Conservation (phyloP, 2,329 filamentous ascomycete genomes). For the Fusarium pseudoanthophilum region DNA sequence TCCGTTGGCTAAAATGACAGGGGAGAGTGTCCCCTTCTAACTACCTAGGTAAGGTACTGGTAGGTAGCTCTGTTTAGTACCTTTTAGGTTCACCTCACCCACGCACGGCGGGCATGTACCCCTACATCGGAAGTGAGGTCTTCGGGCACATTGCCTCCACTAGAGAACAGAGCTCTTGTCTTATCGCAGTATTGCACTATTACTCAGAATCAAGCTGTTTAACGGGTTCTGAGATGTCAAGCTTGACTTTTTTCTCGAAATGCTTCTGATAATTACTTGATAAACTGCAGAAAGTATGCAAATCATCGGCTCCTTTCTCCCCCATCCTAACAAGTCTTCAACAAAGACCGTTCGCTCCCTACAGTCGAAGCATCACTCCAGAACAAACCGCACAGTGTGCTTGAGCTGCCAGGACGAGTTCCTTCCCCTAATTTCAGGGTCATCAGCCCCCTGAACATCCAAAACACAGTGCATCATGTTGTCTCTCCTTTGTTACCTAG, state of each 20-base stretch:
- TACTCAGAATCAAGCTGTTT: not conserved
- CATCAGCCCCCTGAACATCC: not conserved
- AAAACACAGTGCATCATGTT: slow-evolving; percentile 27
- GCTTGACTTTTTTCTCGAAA: not conserved
- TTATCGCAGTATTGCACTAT: not conserved
- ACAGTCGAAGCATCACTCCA: not conserved
- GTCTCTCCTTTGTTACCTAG: not conserved
- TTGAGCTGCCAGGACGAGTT: not conserved
- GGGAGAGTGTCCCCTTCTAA: slow-evolving; percentile 22
- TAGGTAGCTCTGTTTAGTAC: not conserved
- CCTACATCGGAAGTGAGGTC: not conserved
- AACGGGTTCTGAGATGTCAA: not conserved
- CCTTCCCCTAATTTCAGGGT: not conserved
- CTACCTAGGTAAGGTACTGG: too few species aligned
- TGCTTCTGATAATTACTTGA: not conserved
- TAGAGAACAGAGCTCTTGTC: not conserved
- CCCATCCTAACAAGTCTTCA: not conserved
- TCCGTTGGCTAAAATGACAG: slow-evolving; percentile 24
- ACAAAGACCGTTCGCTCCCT: not conserved
- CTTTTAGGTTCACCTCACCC: not conserved
- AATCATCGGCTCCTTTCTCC: not conserved
- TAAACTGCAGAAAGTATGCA: not conserved
- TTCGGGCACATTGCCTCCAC: not conserved
- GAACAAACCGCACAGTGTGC: slow-evolving; percentile 38
- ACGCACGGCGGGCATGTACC: not conserved